Percentiles rank a stretch among this genome's conserved stretches.
phyloP scores from a whole-genome alignment of 2,329 filamentous ascomycete species.

The Tolypocladium capitatum region DNA sequence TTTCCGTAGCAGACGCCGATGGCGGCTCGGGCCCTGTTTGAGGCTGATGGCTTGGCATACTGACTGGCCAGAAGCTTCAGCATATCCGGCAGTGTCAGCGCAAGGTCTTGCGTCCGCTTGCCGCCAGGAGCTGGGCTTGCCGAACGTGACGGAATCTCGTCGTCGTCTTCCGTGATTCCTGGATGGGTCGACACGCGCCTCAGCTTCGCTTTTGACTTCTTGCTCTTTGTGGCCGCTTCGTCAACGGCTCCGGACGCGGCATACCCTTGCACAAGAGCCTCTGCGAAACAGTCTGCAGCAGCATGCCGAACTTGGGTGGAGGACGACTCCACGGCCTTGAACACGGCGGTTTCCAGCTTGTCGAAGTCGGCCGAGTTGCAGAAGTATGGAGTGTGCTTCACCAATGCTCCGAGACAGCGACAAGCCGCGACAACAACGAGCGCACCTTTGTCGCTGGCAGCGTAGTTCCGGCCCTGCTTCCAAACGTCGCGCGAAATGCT shows the following conservation, averaged over 20 bases:
- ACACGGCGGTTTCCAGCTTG: constrained; percentile 65
- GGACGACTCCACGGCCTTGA: constrained; percentile 74
- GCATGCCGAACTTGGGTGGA: constrained; percentile 68
- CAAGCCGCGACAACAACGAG: constrained; percentile 70
- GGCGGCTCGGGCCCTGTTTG: constrained; percentile 68
- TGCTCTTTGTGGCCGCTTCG: constrained; percentile 44
- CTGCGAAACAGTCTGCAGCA: constrained; percentile 72
- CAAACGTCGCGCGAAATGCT: constrained; percentile 75
- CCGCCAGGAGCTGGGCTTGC: constrained; percentile 57
- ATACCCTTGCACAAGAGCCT: constrained; percentile 71
- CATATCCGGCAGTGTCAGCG: constrained; percentile 64
- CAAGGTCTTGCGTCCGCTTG: constrained; percentile 59
- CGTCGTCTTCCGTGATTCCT: constrained; percentile 55
- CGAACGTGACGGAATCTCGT: constrained; percentile 53
- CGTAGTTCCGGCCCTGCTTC: constrained; percentile 75
- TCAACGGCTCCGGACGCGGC: constrained; percentile 33
- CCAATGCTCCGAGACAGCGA: constrained; percentile 61
- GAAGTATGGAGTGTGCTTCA: constrained; percentile 66
- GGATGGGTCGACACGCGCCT: constrained; percentile 49
- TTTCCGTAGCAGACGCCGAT: constrained; percentile 80
- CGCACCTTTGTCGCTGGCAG: constrained; percentile 66
- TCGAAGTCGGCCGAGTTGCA: constrained; percentile 85
- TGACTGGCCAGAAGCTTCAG: constrained; percentile 67
- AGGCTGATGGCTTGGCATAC: constrained; percentile 65
- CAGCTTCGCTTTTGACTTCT: constrained; percentile 51